phyloP scores from a whole-genome alignment of 2,329 filamentous ascomycete species.

The Cladosporium cucumerinum region DNA sequence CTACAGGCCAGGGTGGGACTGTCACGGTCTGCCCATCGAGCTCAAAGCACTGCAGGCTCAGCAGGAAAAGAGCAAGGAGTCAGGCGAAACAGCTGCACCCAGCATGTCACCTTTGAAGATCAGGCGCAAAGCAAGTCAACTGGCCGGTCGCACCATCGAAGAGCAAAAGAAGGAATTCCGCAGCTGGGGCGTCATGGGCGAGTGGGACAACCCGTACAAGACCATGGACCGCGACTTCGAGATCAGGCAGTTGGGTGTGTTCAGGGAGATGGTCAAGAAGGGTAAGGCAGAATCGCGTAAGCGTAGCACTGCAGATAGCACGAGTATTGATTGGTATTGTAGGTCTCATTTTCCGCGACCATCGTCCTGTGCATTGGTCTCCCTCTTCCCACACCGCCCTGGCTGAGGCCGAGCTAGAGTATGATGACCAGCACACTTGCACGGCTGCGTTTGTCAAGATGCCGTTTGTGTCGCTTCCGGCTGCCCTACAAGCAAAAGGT shows the following conservation, averaged over 20 bases:
- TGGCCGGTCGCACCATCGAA: constrained; percentile 66
- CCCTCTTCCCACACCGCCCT: constrained; percentile 74
- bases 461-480: constrained; percentile 55
- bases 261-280: constrained; percentile 69
- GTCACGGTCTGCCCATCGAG: constrained; percentile 94
- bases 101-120: constrained; percentile 52
- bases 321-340: constrained; percentile 15
- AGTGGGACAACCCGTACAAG: constrained; percentile 73
- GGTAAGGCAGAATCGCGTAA: constrained; percentile 28
- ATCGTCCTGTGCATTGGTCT: constrained; percentile 85
- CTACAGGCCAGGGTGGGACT: constrained; percentile 95
- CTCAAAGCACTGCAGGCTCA: constrained; percentile 78
- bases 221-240: constrained; percentile 78
- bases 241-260: constrained; percentile 69
- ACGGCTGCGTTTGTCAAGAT: constrained; percentile 77
- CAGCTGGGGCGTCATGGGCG: constrained; percentile 73
- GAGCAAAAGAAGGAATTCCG: constrained; percentile 71
- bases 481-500: constrained; percentile 37
- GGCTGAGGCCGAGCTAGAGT: constrained; percentile 81
- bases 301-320: constrained; percentile 8
- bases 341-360: constrained; percentile 71
- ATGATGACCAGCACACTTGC: constrained; percentile 70
- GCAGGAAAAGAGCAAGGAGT: constrained; percentile 37
- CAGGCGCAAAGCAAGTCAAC: constrained; percentile 59
- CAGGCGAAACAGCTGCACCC: constrained; percentile 26